These are phyloP conservation scores for Orbilia oligospora DNA, from an alignment of 2,329 filamentous ascomycete species.

Conservation along the genomic window DNA sequence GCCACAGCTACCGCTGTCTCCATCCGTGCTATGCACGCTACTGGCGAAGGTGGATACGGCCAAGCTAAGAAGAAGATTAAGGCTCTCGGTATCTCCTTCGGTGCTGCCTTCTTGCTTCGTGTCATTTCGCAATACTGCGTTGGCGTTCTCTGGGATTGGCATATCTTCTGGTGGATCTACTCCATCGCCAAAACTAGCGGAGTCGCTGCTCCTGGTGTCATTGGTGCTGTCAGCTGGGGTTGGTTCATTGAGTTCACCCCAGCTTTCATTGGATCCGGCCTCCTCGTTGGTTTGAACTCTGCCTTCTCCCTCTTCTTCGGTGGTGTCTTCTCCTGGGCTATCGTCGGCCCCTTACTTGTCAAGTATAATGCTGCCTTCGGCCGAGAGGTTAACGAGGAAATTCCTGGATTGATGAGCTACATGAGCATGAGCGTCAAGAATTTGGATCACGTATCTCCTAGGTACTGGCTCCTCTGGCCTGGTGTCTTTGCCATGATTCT, in stretches of 20 bases:
- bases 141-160: slow-evolving; percentile 75
- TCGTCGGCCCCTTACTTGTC: slow-evolving; percentile 74
- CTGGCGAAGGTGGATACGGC: slow-evolving; percentile 64
- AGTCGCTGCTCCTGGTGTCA: slow-evolving; percentile 47
- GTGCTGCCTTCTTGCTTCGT: slow-evolving; percentile 70
- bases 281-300: slow-evolving; percentile 75
- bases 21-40: slow-evolving; percentile 75
- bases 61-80: slow-evolving; percentile 74
- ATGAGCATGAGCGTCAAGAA: slow-evolving; percentile 56
- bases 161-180: slow-evolving; percentile 60
- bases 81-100: slow-evolving; percentile 72
- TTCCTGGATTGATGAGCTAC: slow-evolving; percentile 41
- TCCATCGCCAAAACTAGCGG: slow-evolving; percentile 44
- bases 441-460: slow-evolving; percentile 67
- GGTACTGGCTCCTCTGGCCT: slow-evolving; percentile 72
- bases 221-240: slow-evolving; percentile 65
- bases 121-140: slow-evolving; percentile 74
- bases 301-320: slow-evolving; percentile 74
- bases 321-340: slow-evolving; percentile 72
- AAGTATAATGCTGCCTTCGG: slow-evolving; percentile 68
- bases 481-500: slow-evolving; percentile 70
- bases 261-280: slow-evolving; percentile 74
- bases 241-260: slow-evolving; percentile 75
- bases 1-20: slow-evolving; percentile 75
- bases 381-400: slow-evolving; percentile 25